These are phyloP conservation scores for Yamadazyma endophytica DNA, from an alignment of 805 yeast genomes.

Conservation along the genomic window DNA sequence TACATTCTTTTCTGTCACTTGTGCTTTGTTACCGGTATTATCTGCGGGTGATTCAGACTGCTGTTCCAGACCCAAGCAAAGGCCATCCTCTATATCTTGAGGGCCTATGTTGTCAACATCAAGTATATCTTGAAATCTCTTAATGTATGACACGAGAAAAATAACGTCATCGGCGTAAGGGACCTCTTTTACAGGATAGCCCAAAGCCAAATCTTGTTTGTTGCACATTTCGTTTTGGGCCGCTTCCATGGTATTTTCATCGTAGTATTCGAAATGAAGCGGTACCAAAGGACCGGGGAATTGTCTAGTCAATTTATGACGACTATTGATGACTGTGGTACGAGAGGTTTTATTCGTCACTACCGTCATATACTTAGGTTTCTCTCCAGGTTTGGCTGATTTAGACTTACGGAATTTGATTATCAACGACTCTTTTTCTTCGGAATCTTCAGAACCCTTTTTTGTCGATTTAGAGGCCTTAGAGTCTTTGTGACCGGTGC, in stretches of 20 bases:
- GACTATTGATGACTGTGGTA: constrained; percentile 29
- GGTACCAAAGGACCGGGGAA: constrained; percentile 39
- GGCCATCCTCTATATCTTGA: constrained; percentile 32
- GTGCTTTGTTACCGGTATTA: too few species aligned
- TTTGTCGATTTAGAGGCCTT: too few species aligned
- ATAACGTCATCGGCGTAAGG: constrained; percentile 31
- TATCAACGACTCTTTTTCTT: constrained; percentile 3
- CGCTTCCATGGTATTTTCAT: constrained; percentile 26
- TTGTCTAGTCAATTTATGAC: constrained; percentile 26
- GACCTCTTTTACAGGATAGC: constrained; percentile 19
- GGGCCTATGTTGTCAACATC: constrained; percentile 25
- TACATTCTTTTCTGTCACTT: too few species aligned
- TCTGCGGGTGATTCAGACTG: not conserved
- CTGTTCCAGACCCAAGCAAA: constrained; percentile 16
- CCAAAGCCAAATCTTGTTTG: constrained; percentile 29
- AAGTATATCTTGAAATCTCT: constrained; percentile 25
- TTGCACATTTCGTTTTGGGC: constrained; percentile 12
- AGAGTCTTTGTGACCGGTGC: too few species aligned
- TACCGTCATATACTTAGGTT: too few species aligned
- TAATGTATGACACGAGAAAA: constrained; percentile 26
- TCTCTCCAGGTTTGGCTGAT: not conserved
- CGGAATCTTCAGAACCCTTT: not conserved
- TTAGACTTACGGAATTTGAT: not conserved
- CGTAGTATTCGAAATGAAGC: constrained; percentile 31
- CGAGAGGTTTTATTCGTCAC: constrained; percentile 11